Evolutionary conservation across 2,329 filamentous ascomycete species (phyloP).

Genomic region (Fusarium falciforme): DNA sequence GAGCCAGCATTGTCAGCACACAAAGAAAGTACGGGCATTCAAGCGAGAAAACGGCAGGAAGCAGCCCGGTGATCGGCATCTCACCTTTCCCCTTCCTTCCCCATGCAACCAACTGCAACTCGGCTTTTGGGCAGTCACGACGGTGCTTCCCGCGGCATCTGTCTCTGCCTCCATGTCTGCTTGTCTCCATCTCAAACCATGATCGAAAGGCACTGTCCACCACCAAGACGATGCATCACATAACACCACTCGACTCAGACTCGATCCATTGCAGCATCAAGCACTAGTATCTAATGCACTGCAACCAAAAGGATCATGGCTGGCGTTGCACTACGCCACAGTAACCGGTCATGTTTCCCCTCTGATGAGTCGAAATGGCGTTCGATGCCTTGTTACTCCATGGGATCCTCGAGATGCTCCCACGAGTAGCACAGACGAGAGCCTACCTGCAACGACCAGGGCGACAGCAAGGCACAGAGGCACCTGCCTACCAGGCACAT

Average conservation of each 20-base stretch:
- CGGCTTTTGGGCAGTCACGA: background rate
- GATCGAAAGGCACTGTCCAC: background rate
- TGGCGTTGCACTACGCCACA: background rate
- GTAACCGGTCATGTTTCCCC: background rate
- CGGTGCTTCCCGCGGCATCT: constrained; percentile 5
- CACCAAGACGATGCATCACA: background rate
- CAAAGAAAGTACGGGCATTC: background rate
- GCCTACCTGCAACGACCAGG: constrained; percentile 6
- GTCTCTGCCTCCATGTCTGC: background rate
- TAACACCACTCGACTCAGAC: background rate
- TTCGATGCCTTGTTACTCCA: background rate
- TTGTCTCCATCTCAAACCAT: background rate
- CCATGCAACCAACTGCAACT: background rate
- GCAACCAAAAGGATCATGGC: background rate
- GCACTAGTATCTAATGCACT: background rate
- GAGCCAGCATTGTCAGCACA: background rate
- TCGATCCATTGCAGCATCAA: background rate
- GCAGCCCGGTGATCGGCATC: constrained; percentile 31
- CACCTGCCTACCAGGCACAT: background rate
- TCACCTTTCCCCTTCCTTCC: constrained; percentile 27
- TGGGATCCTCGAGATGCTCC: constrained; percentile 4
- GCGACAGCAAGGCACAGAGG: constrained; percentile 5
- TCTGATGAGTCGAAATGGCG: background rate
- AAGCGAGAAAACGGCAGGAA: constrained; percentile 17
- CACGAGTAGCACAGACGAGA: constrained; percentile 6